These are phyloP conservation scores for Solanum bulbocastanum DNA, from an alignment of 257 asterid species.

Conservation along the genomic window DNA sequence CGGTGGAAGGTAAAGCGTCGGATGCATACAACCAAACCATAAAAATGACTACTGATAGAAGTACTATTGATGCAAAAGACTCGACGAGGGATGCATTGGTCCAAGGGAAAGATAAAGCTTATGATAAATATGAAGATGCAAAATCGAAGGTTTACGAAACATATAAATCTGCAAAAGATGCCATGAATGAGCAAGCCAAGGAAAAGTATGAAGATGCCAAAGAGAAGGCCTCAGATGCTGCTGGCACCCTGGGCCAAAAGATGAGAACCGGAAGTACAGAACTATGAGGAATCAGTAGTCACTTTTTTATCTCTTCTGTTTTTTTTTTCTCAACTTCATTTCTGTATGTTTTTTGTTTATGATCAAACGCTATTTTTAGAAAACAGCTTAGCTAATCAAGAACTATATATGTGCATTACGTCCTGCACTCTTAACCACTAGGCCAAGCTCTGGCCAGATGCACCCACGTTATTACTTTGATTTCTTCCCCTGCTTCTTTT, in stretches of 20 bases:
- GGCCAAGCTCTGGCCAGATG: not conserved
- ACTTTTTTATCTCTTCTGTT: not conserved
- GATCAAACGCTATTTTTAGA: not conserved
- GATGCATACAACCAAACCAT: slow-evolving; percentile 3
- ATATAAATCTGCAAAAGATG: slow-evolving; percentile 20
- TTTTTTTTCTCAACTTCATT: not conserved
- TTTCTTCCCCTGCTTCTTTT: slow-evolving; percentile 56
- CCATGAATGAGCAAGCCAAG: slow-evolving; percentile 27
- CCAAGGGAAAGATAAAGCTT: slow-evolving; percentile 11
- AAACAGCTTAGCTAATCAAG: not conserved
- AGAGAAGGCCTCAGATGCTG: slow-evolving; percentile 40
- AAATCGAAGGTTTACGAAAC: slow-evolving; percentile 16
- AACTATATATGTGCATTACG: no score
- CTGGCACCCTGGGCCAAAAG: slow-evolving; percentile 29
- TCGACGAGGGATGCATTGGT: not conserved
- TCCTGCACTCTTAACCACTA: no score
- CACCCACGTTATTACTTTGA: slow-evolving; percentile 14
- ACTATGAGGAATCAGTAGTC: slow-evolving; percentile 1
- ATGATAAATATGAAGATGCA: slow-evolving; percentile 13
- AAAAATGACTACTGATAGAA: slow-evolving; percentile 23
- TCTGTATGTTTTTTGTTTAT: not conserved
- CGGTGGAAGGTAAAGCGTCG: not conserved
- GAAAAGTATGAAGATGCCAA: slow-evolving; percentile 37
- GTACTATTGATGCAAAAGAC: slow-evolving; percentile 7
- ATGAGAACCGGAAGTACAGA: slow-evolving; percentile 16